Percentiles rank a stretch among this genome's conserved stretches.
phyloP scores from a whole-genome alignment of 495 filamentous ascomycete species.

The Hyaloscypha hepaticicola region DNA sequence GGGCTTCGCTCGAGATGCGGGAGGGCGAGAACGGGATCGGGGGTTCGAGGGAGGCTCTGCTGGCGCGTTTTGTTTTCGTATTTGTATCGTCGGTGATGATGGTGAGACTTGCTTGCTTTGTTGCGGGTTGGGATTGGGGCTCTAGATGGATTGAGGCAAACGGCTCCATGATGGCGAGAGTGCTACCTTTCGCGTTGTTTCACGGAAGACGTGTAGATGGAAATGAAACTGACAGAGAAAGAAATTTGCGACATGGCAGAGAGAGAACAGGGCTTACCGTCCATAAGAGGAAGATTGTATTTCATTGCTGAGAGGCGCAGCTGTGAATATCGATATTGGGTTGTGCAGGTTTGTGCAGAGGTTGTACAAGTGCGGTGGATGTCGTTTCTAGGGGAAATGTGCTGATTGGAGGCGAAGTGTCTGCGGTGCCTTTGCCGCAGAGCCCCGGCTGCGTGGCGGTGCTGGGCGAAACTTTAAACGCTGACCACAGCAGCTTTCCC shows the following conservation, averaged over 20 bases:
- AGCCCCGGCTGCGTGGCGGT: neutral
- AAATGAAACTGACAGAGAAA: no score
- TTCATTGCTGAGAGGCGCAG: conserved; percentile 1
- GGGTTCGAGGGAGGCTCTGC: neutral
- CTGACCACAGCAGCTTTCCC: neutral
- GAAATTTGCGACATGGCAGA: neutral
- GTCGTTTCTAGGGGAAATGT: neutral
- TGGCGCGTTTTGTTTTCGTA: neutral
- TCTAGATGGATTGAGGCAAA: neutral
- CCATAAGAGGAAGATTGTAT: neutral
- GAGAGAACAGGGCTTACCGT: neutral
- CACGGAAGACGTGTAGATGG: neutral
- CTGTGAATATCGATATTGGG: neutral
- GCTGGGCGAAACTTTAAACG: neutral
- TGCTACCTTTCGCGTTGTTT: neutral
- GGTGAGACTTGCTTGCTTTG: neutral
- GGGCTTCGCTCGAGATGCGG: conserved; percentile 19
- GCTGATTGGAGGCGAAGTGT: neutral
- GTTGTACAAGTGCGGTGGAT: neutral
- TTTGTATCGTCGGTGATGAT: neutral
- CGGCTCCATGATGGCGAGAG: neutral
- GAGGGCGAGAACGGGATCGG: neutral
- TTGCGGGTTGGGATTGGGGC: neutral
- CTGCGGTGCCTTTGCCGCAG: neutral
- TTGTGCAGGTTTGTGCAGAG: neutral